A percentile compares a stretch with the other conserved stretches of the same genome.
Evolutionary conservation across 805 yeast genomes (phyloP).

Genomic region (Kodamaea neixiangensis): DNA sequence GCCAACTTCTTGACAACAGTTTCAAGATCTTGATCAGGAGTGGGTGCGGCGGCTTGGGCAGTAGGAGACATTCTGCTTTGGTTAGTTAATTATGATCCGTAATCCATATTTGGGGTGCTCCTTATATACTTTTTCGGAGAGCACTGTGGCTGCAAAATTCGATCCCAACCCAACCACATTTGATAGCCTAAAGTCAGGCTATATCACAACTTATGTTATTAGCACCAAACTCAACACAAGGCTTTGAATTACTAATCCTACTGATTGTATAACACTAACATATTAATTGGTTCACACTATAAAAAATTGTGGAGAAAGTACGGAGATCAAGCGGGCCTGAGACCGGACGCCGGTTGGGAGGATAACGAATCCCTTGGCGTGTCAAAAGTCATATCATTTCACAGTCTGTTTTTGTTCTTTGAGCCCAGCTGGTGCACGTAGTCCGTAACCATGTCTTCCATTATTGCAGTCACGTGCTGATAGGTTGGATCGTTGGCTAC

Average conservation of each 20-base stretch:
- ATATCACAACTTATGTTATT: neutral
- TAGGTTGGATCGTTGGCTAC: slow-evolving; percentile 35
- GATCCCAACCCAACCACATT: neutral
- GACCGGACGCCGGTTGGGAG: neutral
- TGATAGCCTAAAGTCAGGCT: neutral
- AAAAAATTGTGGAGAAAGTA: neutral
- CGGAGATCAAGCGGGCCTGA: neutral
- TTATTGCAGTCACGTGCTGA: slow-evolving; percentile 29
- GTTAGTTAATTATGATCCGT: neutral
- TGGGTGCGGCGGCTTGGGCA: slow-evolving; percentile 19
- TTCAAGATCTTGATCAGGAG: slow-evolving; percentile 13
- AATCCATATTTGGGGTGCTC: neutral
- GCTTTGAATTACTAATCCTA: neutral
- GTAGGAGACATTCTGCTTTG: slow-evolving; percentile 11
- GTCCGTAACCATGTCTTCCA: slow-evolving; percentile 32
- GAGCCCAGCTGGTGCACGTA: slow-evolving; percentile 8
- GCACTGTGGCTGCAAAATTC: slow-evolving; percentile 14
- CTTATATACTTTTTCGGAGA: slow-evolving; percentile 1
- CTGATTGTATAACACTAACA: neutral
- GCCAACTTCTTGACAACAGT: slow-evolving; percentile 17
- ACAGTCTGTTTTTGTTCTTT: neutral
- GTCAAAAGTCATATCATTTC: neutral
- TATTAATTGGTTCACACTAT: neutral
- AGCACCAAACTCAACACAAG: neutral
- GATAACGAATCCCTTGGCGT: neutral